phyloP scores from a whole-genome alignment of 768 basidiomycete genomes.

The Albatrellus ellisii region DNA sequence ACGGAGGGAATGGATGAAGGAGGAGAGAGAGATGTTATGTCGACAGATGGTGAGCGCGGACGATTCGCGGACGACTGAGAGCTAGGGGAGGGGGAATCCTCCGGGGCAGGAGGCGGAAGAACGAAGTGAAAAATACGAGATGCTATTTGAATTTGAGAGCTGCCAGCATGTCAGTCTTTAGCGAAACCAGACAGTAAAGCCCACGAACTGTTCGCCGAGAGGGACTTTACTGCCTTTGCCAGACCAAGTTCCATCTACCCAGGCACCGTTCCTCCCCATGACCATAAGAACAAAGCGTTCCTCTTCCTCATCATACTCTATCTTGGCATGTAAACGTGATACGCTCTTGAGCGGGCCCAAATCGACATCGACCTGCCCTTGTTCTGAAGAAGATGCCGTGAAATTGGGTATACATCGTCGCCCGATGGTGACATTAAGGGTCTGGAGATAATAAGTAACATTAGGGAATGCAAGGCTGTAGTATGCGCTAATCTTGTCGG shows the following conservation, averaged over 20 bases:
- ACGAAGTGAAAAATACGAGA: slow-evolving; percentile 96
- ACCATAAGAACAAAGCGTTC: slow-evolving; percentile 85
- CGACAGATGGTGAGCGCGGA: slow-evolving; percentile 68
- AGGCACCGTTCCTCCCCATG: slow-evolving; percentile 93
- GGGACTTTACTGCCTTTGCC: slow-evolving; percentile 80
- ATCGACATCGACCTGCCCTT: slow-evolving; percentile 67
- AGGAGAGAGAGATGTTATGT: slow-evolving; percentile 58
- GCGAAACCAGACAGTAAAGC: slow-evolving; percentile 1
- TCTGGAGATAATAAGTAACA: slow-evolving; percentile 96
- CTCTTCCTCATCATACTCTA: slow-evolving; percentile 85
- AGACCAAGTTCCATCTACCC: slow-evolving; percentile 96
- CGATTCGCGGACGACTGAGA: slow-evolving; percentile 53
- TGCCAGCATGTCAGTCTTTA: slow-evolving; percentile 21
- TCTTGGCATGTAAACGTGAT: slow-evolving; percentile 91
- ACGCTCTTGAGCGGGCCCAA: slow-evolving; percentile 95
- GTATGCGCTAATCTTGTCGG: slow-evolving; percentile 83
- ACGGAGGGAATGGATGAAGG: slow-evolving; percentile 70
- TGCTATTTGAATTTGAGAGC: slow-evolving; percentile 94
- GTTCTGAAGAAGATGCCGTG: slow-evolving; percentile 45
- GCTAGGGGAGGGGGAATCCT: slow-evolving; percentile 72
- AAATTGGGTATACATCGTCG: slow-evolving; percentile 61
- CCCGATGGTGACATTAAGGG: slow-evolving; percentile 87
- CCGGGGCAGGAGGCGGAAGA: slow-evolving; percentile 69
- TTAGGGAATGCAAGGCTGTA: slow-evolving; percentile 89
- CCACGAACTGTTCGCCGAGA: slow-evolving; percentile 63